Conservation (phyloP, 2,329 filamentous ascomycete genomes). For the Cordyceps cicadae region DNA sequence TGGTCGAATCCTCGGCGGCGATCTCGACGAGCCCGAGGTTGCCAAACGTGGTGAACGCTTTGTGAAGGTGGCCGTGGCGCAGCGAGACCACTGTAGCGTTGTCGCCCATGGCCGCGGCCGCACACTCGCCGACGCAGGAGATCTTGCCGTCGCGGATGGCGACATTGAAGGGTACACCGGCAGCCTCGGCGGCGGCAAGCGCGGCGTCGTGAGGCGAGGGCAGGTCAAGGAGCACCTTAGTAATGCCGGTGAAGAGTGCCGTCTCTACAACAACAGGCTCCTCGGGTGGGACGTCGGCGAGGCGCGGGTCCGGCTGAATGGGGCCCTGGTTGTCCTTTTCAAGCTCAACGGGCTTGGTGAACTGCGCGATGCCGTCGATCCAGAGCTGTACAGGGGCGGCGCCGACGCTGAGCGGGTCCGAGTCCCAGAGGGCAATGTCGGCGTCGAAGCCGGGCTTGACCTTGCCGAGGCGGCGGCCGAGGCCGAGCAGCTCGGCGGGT, state of each 20-base stretch:
- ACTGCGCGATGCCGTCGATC: constrained; percentile 55
- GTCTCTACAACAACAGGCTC: constrained; percentile 30
- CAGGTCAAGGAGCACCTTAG: constrained; percentile 15
- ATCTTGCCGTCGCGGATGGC: constrained; percentile 46
- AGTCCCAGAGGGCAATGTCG: constrained; percentile 55
- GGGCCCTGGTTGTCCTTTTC: constrained; percentile 37
- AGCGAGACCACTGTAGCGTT: constrained; percentile 34
- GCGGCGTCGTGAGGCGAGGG: constrained; percentile 13
- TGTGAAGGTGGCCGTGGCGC: constrained; percentile 51
- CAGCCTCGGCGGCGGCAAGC: constrained; percentile 3
- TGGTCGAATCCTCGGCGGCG: constrained; percentile 45
- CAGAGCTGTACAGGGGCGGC: constrained; percentile 53
- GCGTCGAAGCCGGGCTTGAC: constrained; percentile 54
- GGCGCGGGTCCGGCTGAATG: constrained; percentile 31
- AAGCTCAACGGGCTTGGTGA: constrained; percentile 44
- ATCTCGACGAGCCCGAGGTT: constrained; percentile 56
- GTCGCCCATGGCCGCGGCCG: constrained; percentile 24
- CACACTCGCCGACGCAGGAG: constrained; percentile 47
- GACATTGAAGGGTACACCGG: constrained; percentile 33
- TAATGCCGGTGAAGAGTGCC: constrained; percentile 40
- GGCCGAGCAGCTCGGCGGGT: constrained; percentile 49
- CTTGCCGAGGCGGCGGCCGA: constrained; percentile 51
- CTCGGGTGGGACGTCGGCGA: constrained; percentile 31
- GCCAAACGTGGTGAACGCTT: constrained; percentile 53
- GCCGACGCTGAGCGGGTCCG: constrained; percentile 51